A percentile compares a stretch with the other conserved stretches of the same genome.
These are phyloP conservation scores for Glycine soja DNA, from an alignment of 306 rosid species.

Conservation along the genomic window DNA sequence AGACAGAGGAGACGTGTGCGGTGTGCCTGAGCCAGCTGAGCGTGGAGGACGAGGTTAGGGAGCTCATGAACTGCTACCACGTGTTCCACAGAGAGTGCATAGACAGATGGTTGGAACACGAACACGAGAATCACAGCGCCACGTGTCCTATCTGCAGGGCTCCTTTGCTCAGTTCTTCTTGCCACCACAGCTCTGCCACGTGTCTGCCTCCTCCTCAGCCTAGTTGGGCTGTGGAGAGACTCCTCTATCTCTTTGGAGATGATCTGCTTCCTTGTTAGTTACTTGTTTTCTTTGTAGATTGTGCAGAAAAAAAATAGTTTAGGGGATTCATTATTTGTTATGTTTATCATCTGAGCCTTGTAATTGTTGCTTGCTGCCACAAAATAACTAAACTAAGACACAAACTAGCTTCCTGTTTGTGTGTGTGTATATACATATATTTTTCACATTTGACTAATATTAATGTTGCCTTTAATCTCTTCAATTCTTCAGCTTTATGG, in stretches of 20 bases:
- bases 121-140: conserved; percentile 50
- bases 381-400: background rate
- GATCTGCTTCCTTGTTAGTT: conserved; percentile 58
- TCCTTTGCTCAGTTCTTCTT: conserved; percentile 56
- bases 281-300: background rate
- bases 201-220: conserved; percentile 59
- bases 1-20: conserved; percentile 66
- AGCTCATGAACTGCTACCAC: conserved; percentile 75
- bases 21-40: conserved; percentile 69
- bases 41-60: conserved; percentile 68
- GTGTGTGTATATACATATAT: conserved; percentile 9
- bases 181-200: background rate
- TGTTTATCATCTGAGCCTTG: background rate
- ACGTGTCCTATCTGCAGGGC: conserved; percentile 84
- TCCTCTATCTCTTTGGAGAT: conserved; percentile 85
- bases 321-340: conserved; percentile 48
- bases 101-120: conserved; percentile 74
- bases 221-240: conserved; percentile 90
- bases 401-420: conserved; percentile 1
- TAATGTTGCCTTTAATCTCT: conserved; percentile 1
- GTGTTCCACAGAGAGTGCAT: conserved; percentile 84
- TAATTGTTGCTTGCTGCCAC: no score
- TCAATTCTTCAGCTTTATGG: background rate
- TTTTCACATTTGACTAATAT: background rate
- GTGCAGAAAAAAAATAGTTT: background rate